These are phyloP conservation scores for Neofusicoccum sp. DNA, from an alignment of 2,329 filamentous ascomycete genomes.

Conservation along the genomic window DNA sequence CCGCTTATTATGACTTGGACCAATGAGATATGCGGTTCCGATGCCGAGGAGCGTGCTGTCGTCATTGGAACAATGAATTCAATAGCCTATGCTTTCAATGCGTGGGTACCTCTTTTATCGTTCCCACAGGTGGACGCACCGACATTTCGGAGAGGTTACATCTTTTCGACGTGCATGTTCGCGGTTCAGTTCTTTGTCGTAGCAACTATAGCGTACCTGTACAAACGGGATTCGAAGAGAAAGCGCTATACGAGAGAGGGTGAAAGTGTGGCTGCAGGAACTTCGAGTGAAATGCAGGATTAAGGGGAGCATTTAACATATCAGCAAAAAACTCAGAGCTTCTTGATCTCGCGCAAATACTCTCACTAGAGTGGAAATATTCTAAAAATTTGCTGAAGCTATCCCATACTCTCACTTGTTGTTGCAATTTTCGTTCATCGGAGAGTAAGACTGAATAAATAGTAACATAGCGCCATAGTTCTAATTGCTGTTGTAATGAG, in stretches of 20 bases:
- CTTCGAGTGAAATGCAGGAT: neutral
- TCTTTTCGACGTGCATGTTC: slow-evolving; percentile 25
- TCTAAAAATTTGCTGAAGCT: too few relatives aligned
- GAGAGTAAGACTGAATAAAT: too few relatives aligned
- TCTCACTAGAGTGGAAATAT: too few relatives aligned
- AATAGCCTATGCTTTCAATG: slow-evolving; percentile 48
- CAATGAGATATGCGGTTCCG: slow-evolving; percentile 50
- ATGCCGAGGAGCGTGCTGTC: slow-evolving; percentile 53
- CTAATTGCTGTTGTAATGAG: too few relatives aligned
- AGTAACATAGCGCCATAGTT: too few relatives aligned
- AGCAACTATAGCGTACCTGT: slow-evolving; percentile 25
- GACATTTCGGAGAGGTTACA: slow-evolving; percentile 27
- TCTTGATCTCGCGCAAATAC: too few relatives aligned
- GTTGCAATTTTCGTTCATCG: too few relatives aligned
- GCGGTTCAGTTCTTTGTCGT: slow-evolving; percentile 25
- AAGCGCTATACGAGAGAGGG: slow-evolving; percentile 1
- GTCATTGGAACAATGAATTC: slow-evolving; percentile 55
- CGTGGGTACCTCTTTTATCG: slow-evolving; percentile 43
- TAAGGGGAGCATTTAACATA: too few relatives aligned
- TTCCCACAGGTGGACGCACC: slow-evolving; percentile 28
- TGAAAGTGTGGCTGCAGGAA: slow-evolving; percentile 20
- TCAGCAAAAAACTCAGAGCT: too few relatives aligned
- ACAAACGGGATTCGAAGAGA: slow-evolving; percentile 24
- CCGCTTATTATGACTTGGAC: slow-evolving; percentile 47
- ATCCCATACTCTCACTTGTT: too few relatives aligned